Evolutionary conservation across 164 flowering plant species (phyloP).

Genomic region (Paratinospora sagittata): DNA sequence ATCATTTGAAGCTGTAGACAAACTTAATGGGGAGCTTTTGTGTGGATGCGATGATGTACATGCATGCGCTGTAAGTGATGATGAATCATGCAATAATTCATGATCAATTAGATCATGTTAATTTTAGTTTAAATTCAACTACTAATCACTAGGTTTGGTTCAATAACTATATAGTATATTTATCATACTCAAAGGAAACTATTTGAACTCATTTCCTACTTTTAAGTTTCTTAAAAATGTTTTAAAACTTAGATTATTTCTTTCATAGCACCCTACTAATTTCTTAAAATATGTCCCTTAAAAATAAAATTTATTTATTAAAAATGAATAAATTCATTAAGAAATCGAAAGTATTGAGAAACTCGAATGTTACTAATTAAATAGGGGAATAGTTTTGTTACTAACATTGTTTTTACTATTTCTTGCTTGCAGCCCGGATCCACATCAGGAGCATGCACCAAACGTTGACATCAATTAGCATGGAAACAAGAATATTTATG

Average conservation of each 20-base stretch:
- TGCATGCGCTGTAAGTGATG: conserved; percentile 54
- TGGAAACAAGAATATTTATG: neutral
- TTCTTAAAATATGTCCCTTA: no score
- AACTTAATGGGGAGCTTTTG: conserved; percentile 57
- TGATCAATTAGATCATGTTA: neutral
- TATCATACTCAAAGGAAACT: no score
- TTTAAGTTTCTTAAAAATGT: no score
- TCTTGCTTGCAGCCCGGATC: conserved; percentile 25
- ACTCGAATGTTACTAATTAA: no score
- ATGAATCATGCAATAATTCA: neutral
- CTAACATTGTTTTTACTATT: neutral
- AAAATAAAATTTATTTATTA: no score
- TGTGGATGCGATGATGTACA: conserved; percentile 74
- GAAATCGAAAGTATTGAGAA: no score
- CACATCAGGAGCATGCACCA: conserved; percentile 22
- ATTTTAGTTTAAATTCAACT: neutral
- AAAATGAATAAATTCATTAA: no score
- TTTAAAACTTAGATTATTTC: no score
- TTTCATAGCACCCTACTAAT: no score
- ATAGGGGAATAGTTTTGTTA: no score
- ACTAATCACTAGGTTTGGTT: neutral
- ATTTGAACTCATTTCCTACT: no score
- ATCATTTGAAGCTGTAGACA: conserved; percentile 66
- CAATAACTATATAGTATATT: no score
- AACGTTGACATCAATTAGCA: conserved; percentile 7